These are phyloP conservation scores for Globisporangium barbulae DNA, from an alignment of 352 stramenopile species.

Conservation along the genomic window DNA sequence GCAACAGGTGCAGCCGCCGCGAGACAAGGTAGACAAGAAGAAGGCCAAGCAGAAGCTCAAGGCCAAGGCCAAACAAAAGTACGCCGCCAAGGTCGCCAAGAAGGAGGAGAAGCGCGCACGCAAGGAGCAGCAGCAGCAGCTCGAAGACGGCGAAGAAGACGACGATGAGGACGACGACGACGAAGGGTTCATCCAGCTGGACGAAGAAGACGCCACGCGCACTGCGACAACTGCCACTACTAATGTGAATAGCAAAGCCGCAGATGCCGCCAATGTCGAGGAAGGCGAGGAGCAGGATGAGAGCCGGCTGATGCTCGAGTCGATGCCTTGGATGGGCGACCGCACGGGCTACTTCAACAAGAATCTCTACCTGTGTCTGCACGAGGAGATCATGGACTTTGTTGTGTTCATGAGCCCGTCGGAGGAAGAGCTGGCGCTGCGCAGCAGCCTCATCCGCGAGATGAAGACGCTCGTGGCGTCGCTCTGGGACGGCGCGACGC, in stretches of 20 bases:
- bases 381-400: constrained; percentile 97
- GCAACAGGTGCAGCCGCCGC: constrained; percentile 21
- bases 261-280: constrained; percentile 10
- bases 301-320: constrained; percentile 38
- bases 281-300: constrained; percentile 28
- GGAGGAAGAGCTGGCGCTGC: constrained; percentile 61
- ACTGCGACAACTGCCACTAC: not conserved
- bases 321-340: constrained; percentile 66
- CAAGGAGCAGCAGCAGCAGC: constrained; percentile 13
- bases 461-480: constrained; percentile 62
- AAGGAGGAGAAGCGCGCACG: constrained; percentile 37
- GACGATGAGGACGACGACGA: constrained; percentile 10
- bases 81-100: constrained; percentile 51
- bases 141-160: constrained; percentile 6
- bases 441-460: constrained; percentile 68
- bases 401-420: constrained; percentile 87
- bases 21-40: constrained; percentile 30
- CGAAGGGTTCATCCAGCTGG: constrained; percentile 59
- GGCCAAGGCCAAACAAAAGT: constrained; percentile 49
- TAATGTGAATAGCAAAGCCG: not conserved
- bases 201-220: constrained; percentile 6
- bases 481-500: constrained; percentile 55
- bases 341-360: constrained; percentile 49
- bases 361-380: constrained; percentile 87
- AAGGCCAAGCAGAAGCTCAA: constrained; percentile 60